Conservation (phyloP, 192 early-diverging fungal species). For the Linderina pennispora region DNA sequence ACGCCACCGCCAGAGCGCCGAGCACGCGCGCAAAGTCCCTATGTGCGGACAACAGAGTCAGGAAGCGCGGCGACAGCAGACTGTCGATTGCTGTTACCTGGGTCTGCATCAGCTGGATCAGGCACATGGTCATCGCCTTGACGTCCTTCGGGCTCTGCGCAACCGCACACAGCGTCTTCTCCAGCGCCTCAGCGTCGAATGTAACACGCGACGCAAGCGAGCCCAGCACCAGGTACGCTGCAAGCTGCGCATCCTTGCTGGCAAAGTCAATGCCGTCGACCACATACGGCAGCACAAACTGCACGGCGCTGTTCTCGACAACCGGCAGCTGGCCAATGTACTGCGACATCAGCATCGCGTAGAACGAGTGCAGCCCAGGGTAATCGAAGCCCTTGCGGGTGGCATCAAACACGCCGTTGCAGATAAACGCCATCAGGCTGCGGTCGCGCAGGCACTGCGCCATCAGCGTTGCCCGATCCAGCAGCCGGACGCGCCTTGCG, state of each 20-base stretch:
- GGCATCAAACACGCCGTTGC: slow-evolving; percentile 52
- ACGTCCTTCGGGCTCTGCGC: slow-evolving; percentile 14
- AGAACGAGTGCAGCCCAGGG: slow-evolving; percentile 32
- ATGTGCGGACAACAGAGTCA: slow-evolving; percentile 6
- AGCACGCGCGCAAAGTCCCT: slow-evolving; percentile 5
- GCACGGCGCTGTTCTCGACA: slow-evolving; percentile 17
- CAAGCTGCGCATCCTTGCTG: slow-evolving; percentile 25
- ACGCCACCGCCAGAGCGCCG: slow-evolving; percentile 10
- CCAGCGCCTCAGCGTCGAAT: slow-evolving; percentile 23
- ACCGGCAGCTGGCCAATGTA: slow-evolving; percentile 21
- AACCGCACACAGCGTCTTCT: slow-evolving; percentile 23
- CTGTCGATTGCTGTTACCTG: slow-evolving; percentile 10
- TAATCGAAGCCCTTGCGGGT: slow-evolving; percentile 18
- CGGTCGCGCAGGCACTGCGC: slow-evolving; percentile 62
- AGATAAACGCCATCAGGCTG: slow-evolving; percentile 73
- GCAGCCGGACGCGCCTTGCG: slow-evolving; percentile 47
- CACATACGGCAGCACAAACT: slow-evolving; percentile 39
- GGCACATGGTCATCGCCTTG: slow-evolving; percentile 24
- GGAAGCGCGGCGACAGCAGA: slow-evolving; percentile 4
- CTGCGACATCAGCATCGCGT: slow-evolving; percentile 32
- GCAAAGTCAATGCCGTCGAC: slow-evolving; percentile 18
- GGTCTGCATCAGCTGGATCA: slow-evolving; percentile 38
- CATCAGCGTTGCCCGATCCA: slow-evolving; percentile 67
- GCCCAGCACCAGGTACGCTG: slow-evolving; percentile 37
- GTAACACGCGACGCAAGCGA: slow-evolving; percentile 27